Evolutionary conservation across 345 rosid species (phyloP), one percentile per base, ranked within the genome.

Genomic region (Acer yangbiense): DNA sequence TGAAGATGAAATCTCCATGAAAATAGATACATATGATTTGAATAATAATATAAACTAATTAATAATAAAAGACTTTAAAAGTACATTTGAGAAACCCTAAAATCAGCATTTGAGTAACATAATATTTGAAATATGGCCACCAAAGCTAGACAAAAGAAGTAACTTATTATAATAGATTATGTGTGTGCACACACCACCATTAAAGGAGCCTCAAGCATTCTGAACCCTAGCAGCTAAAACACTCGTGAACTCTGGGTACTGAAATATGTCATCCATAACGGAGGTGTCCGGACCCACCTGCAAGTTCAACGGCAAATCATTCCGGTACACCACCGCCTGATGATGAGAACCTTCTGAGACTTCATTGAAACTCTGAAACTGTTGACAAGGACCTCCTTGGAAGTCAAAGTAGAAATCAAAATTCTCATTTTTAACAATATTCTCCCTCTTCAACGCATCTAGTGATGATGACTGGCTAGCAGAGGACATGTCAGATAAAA

Each of bases 211-310:
- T 75, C 74, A 85, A 62, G 76, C 77, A 83, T 81, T 85, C 29
- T 76, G 84, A 68, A 85, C 76, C 79, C 89, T 76, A 39, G 88
- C 83, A 13, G 88, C 83, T 43, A 74, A 81, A 21, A 81, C 76
- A 69, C 65, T 72, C 81, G 76, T 32, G 9, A 81, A 50, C 64
- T 88, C 88, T 32, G 82, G 87, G 79, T 83, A 74, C 60, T 81
- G 88, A 68, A 76, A 81, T 66, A 78, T 68, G 71, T 88, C 88
- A 69, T 81, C 88, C 48, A 82, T 35, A 12, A 74, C 65, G 21
- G 78, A 79, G 21, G 78, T 78, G 13, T 81, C 86, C 7, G 75
- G 35, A 68, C 80, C 72, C 69, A 81, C 58, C 50, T 72, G 87
- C 69, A 67, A 65, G 58, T 80, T 78, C 13, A 18, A 46, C 67